A percentile compares a stretch with the other conserved stretches of the same genome.
phyloP scores from a whole-genome alignment of 805 yeast species.

The Sugiyamaella mastotermitis region DNA sequence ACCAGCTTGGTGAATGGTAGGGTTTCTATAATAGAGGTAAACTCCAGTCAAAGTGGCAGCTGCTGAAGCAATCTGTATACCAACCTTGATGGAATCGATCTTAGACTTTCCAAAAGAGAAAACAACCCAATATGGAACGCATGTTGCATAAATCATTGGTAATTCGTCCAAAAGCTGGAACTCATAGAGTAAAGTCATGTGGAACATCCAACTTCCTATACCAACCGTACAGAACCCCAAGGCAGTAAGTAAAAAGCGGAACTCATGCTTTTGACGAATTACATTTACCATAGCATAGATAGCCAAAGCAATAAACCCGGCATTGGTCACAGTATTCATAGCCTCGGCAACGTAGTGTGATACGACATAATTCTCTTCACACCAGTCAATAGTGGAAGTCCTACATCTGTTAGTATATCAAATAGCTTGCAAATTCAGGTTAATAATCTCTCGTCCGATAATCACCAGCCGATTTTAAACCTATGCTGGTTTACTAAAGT shows the following conservation, averaged over 20 bases:
- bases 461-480: not conserved
- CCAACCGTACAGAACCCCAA: conserved; percentile 87
- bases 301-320: conserved; percentile 51
- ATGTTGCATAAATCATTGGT: conserved; percentile 98
- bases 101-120: conserved; percentile 51
- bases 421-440: not conserved
- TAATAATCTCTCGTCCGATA: not conserved
- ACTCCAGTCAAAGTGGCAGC: conserved; percentile 61
- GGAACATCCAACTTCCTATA: conserved; percentile 90
- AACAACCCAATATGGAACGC: conserved; percentile 85
- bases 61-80: conserved; percentile 41
- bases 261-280: conserved; percentile 53
- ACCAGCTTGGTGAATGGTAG: conserved; percentile 82
- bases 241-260: conserved; percentile 63
- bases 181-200: conserved; percentile 88
- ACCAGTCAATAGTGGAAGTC: conserved; percentile 97
- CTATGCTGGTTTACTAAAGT: not conserved
- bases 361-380: conserved; percentile 93
- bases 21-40: conserved; percentile 69
- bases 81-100: conserved; percentile 39
- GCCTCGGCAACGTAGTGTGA: conserved; percentile 84
- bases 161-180: conserved; percentile 90
- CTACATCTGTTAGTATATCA: conserved; percentile 17
- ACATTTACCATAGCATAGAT: conserved; percentile 59
- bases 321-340: conserved; percentile 78